Base-by-base conservation (phyloP, 2,329 filamentous ascomycete species). In the Arthroderma sp. region DNA sequence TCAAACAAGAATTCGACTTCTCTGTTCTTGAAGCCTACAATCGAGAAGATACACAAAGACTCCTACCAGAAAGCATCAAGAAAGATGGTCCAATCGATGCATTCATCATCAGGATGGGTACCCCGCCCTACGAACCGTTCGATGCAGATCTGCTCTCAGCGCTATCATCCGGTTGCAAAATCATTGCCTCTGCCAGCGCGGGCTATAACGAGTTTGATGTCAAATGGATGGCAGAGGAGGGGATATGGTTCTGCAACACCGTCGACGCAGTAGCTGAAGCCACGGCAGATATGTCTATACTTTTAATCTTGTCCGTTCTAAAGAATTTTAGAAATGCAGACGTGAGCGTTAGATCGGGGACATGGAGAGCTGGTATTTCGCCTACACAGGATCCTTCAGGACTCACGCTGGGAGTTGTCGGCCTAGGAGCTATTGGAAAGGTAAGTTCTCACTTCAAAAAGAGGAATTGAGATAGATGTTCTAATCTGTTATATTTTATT, bases 221-320 rank as follows among this genome's bases (percentile, higher is more conserved):
- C 0, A 52, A 63, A 2, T 69, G 63, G 61, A 60, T 70, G 52
- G 64, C 66, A 0, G 36, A 48, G 10, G 49, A 64, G 5, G 60
- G 59, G 4, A 66, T 77, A 22, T 71, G 63, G 57, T 74, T 78
- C 51, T 76, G 71, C 58, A 77, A 74, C 50, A 67, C 67, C 0
- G 55, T 69, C 2, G 65, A 77, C 47, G 74, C 72, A 0, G 71
- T 72, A 1, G 67, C 72, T 0, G 68, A 77, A 44, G 70, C 73
- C 1, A 72, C 69, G 0, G 69, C 70, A 0, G 69, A 72, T 36
- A 69, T 72, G 64, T 66, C 72, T 6, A 57, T 71, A 11, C 70
- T 70, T 52, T 57, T 68, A 47, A 65, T 61, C 36, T 64, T 70
- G 42, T 68, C 65, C 1, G 55, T 66, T 1, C 52, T 76, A n/a